These are phyloP conservation scores for Solanum boliviense DNA, from an alignment of 257 asterid genomes.

Conservation along the genomic window DNA sequence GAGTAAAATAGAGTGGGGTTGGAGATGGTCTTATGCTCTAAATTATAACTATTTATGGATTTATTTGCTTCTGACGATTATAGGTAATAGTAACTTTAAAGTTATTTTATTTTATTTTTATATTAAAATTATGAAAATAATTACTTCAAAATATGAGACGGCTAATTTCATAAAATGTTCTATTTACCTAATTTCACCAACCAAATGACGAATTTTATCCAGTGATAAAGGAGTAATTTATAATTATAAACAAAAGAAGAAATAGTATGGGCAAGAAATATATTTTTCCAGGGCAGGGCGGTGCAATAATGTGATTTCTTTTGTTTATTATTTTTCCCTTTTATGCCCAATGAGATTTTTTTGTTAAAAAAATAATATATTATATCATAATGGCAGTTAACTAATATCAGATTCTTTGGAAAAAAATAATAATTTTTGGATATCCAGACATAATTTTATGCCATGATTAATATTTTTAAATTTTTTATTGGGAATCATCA, in stretches of 20 bases:
- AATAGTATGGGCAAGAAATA: not conserved
- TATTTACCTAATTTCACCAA: not conserved
- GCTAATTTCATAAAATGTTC: not conserved
- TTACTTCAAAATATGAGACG: not conserved
- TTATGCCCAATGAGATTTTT: not conserved
- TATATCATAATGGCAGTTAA: not conserved
- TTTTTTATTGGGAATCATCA: not conserved
- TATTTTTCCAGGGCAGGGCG: not conserved
- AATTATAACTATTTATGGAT: not conserved
- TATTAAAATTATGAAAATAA: not conserved
- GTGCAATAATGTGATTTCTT: not conserved
- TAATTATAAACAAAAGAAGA: not conserved
- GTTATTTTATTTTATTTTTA: too few species aligned
- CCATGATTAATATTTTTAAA: not conserved
- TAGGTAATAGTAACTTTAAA: too few species aligned
- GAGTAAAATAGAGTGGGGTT: too few species aligned
- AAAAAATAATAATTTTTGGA: too few species aligned
- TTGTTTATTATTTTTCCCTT: not conserved
- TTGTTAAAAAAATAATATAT: too few species aligned
- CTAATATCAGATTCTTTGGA: not conserved
- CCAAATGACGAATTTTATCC: not conserved
- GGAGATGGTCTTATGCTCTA: not conserved
- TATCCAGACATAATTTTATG: not conserved
- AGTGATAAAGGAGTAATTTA: not conserved
- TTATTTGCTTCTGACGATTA: not conserved